Conservation (phyloP, 2,329 filamentous ascomycete genomes). For the Fusarium zealandicum region DNA sequence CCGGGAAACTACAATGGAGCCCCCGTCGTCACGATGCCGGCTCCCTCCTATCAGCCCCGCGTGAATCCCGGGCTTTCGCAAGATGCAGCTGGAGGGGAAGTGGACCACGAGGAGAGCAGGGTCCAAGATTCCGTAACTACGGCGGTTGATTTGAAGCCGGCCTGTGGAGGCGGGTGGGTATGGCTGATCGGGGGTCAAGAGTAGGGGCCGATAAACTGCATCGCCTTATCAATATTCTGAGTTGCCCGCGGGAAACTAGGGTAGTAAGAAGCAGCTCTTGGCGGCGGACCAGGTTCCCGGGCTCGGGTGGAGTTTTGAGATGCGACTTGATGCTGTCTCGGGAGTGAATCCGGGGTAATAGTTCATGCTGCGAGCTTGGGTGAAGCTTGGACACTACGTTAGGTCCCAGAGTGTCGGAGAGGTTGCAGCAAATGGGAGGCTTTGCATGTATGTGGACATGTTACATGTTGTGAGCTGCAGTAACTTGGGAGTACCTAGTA, state of each 20-base stretch:
- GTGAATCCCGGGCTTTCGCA: constrained; percentile 16
- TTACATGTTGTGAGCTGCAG: not conserved
- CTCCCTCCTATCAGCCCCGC: constrained; percentile 28
- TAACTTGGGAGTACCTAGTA: not conserved
- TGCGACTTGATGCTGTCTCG: not conserved
- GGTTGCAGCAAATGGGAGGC: not conserved
- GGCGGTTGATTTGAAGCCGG: constrained; percentile 33
- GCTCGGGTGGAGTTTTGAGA: not conserved
- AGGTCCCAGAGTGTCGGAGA: not conserved
- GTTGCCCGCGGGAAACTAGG: constrained; percentile 32
- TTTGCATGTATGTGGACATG: not conserved
- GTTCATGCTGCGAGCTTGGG: not conserved
- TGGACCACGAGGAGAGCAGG: constrained; percentile 4
- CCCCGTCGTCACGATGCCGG: constrained; percentile 16
- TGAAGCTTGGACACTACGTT: not conserved
- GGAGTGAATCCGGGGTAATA: not conserved
- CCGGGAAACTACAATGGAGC: not conserved
- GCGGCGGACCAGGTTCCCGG: too few species aligned
- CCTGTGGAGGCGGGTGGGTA: not conserved
- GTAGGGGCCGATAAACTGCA: constrained; percentile 15
- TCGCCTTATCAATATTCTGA: constrained; percentile 16
- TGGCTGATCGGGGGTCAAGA: constrained; percentile 18
- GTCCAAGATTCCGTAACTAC: constrained; percentile 10
- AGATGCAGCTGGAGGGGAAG: constrained; percentile 18
- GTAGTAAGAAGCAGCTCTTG: too few species aligned